A percentile compares a stretch with the other conserved stretches of the same genome.
These are phyloP conservation scores for Malassezia slooffiae DNA, from an alignment of 1,284 basidiomycete species.

Conservation along the genomic window DNA sequence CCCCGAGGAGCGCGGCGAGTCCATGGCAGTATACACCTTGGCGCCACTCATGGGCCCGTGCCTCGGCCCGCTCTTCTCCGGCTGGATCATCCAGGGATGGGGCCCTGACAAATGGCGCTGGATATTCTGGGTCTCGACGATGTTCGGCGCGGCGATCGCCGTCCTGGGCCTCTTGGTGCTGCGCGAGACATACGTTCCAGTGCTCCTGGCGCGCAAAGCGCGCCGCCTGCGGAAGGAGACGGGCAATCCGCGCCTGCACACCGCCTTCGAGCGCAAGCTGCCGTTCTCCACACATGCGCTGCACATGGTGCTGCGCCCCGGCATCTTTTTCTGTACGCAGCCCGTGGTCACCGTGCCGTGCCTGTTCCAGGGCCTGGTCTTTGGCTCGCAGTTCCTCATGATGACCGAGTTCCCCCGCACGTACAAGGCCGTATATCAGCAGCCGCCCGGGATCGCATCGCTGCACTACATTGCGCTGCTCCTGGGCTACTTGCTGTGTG, in stretches of 20 bases:
- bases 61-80: constrained; percentile 10
- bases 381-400: constrained; percentile 51
- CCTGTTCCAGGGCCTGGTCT: constrained; percentile 49
- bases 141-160: constrained; percentile 27
- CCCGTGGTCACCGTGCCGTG: constrained; percentile 51
- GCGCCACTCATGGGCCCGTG: constrained; percentile 46
- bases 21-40: constrained; percentile 51
- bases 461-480: constrained; percentile 57
- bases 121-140: constrained; percentile 16
- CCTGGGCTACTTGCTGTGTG: constrained; percentile 36
- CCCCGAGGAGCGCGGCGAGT: constrained; percentile 50
- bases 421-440: constrained; percentile 51
- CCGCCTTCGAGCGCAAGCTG: constrained; percentile 26
- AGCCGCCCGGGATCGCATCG: constrained; percentile 52
- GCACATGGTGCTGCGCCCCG: constrained; percentile 50
- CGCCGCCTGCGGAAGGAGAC: constrained; percentile 29
- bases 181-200: constrained; percentile 59
- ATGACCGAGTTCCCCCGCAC: constrained; percentile 59
- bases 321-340: constrained; percentile 51
- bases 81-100: constrained; percentile 17
- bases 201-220: constrained; percentile 51
- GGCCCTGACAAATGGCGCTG: constrained; percentile 11
- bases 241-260: constrained; percentile 20
- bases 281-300: no score
- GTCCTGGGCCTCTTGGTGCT: constrained; percentile 55